Conservation (phyloP, 139 green algal genomes). For the Micractinium conductrix region DNA sequence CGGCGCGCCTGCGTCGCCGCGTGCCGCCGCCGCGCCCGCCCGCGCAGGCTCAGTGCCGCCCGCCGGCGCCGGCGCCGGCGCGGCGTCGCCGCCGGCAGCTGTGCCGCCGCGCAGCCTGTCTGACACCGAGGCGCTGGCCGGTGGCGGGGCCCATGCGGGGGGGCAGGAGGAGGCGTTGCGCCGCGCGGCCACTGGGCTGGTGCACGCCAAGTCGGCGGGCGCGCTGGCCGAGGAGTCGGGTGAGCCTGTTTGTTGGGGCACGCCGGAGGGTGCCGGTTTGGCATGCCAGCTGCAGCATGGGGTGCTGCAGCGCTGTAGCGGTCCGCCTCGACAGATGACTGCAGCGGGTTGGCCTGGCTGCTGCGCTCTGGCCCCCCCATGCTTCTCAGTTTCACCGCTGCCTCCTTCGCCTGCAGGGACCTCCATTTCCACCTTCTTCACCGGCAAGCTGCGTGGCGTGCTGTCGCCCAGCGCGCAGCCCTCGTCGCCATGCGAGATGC, state of each 20-base stretch:
- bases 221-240: conserved; percentile 5
- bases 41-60: neutral
- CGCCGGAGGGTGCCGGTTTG: too few species aligned
- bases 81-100: neutral
- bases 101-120: conserved; percentile 9
- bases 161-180: neutral
- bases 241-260: too few species aligned
- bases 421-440: neutral
- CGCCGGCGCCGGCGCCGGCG: neutral
- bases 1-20: neutral
- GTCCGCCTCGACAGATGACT: too few species aligned
- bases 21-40: neutral
- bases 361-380: too few species aligned
- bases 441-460: conserved; percentile 1
- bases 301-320: too few species aligned
- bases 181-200: neutral
- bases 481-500: neutral
- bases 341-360: too few species aligned
- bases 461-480: conserved; percentile 15
- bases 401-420: neutral
- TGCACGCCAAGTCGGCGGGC: neutral
- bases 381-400: too few species aligned
- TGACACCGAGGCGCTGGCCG: neutral
- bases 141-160: neutral
- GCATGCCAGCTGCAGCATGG: too few species aligned